phyloP scores from a whole-genome alignment of 768 basidiomycete species.

The Hericium coralloides region DNA sequence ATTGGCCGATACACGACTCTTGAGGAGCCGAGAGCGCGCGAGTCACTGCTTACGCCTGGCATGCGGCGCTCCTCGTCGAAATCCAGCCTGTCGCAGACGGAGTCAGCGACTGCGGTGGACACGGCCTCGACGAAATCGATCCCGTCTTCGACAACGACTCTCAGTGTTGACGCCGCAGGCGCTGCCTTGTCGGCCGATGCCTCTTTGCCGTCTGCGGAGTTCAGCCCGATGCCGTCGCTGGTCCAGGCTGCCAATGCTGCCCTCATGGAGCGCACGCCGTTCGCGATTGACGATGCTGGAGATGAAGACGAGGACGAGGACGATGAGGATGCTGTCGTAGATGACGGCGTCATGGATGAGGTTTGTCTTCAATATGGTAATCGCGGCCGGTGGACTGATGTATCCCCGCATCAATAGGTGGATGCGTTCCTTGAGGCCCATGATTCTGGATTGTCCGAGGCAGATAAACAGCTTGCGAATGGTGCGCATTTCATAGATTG shows the following conservation, averaged over 20 bases:
- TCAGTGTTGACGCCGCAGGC: slow-evolving; percentile 37
- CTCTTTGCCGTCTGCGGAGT: slow-evolving; percentile 19
- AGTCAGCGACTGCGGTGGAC: slow-evolving; percentile 22
- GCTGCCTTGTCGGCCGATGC: slow-evolving; percentile 15
- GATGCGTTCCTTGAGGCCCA: slow-evolving; percentile 94
- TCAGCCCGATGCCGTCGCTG: slow-evolving; percentile 50
- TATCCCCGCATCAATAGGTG: slow-evolving; percentile 44
- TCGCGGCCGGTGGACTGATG: not conserved
- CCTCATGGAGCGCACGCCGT: slow-evolving; percentile 85
- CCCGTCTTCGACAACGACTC: slow-evolving; percentile 23
- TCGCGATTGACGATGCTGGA: slow-evolving; percentile 93
- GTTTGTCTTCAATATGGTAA: slow-evolving; percentile 28
- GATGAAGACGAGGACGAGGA: slow-evolving; percentile 70
- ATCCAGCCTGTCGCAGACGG: slow-evolving; percentile 32
- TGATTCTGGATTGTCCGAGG: slow-evolving; percentile 75
- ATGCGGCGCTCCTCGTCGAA: slow-evolving; percentile 54
- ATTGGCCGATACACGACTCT: slow-evolving; percentile 80
- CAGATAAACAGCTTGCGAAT: slow-evolving; percentile 68
- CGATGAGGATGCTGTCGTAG: slow-evolving; percentile 43
- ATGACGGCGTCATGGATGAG: slow-evolving; percentile 85
- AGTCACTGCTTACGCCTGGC: slow-evolving; percentile 70
- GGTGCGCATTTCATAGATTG: slow-evolving; percentile 33
- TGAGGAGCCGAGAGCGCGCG: slow-evolving; percentile 83
- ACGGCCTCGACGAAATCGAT: not conserved
- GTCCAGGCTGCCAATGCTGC: slow-evolving; percentile 73